These are phyloP conservation scores for Pseudogymnoascus sp. DNA, from an alignment of 2,329 filamentous ascomycete genomes.

Conservation along the genomic window DNA sequence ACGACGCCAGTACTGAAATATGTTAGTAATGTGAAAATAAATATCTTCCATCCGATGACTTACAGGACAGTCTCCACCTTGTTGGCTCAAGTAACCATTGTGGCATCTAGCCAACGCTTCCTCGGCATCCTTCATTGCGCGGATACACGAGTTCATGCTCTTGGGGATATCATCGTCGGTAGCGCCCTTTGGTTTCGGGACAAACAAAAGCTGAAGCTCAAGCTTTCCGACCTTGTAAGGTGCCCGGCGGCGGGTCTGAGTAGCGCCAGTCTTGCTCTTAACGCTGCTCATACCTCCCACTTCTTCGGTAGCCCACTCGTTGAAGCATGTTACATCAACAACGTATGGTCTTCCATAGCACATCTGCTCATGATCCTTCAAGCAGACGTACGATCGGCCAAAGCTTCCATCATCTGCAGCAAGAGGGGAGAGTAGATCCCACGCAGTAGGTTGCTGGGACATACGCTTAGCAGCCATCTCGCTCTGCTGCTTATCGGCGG, in stretches of 20 bases:
- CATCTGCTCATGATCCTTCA: slow-evolving; percentile 83
- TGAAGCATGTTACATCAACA: slow-evolving; percentile 91
- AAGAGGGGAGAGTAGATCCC: slow-evolving; percentile 79
- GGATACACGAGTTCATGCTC: slow-evolving; percentile 94
- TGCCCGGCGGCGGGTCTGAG: slow-evolving; percentile 66
- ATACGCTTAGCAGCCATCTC: slow-evolving; percentile 58
- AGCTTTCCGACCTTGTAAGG: slow-evolving; percentile 97
- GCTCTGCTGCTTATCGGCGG: slow-evolving; percentile 51
- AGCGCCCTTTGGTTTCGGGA: slow-evolving; percentile 80
- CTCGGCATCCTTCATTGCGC: slow-evolving; percentile 87
- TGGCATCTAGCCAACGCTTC: slow-evolving; percentile 68
- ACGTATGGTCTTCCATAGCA: slow-evolving; percentile 84
- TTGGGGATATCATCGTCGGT: slow-evolving; percentile 97
- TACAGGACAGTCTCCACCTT: slow-evolving; percentile 95
- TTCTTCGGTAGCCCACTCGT: slow-evolving; percentile 95
- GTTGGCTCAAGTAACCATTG: slow-evolving; percentile 89
- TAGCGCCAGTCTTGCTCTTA: slow-evolving; percentile 81
- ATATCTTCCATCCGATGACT: slow-evolving; percentile 35
- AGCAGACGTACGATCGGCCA: slow-evolving; percentile 82
- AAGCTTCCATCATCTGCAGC: slow-evolving; percentile 91
- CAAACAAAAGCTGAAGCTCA: slow-evolving; percentile 87
- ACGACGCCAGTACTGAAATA: slow-evolving; percentile 80
- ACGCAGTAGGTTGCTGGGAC: slow-evolving; percentile 61
- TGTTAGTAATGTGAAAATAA: slow-evolving; percentile 31
- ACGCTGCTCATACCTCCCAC: slow-evolving; percentile 71